These are phyloP conservation scores for Mortierella sp. DNA, from an alignment of 371 early-diverging fungal genomes.

Conservation along the genomic window DNA sequence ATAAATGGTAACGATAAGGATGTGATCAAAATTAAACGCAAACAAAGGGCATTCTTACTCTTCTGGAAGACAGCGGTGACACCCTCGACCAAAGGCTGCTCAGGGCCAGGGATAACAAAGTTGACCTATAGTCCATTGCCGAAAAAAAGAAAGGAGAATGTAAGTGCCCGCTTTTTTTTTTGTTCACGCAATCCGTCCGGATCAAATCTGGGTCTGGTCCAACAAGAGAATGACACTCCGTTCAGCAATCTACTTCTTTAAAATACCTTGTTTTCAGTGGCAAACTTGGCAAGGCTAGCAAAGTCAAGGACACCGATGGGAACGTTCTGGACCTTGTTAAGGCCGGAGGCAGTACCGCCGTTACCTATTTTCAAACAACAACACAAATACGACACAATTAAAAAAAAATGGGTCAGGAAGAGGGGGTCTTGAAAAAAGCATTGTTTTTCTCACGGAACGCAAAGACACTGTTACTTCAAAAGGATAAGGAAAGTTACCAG, in stretches of 20 bases:
- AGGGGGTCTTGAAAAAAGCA: neutral
- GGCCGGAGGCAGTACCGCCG: slow-evolving; percentile 88
- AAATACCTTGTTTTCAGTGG: slow-evolving; percentile 81
- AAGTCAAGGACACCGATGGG: slow-evolving; percentile 82
- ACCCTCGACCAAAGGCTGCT: slow-evolving; percentile 97
- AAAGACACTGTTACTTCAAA: neutral
- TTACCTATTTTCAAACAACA: slow-evolving; percentile 75
- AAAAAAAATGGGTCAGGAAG: neutral
- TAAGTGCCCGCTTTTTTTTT: neutral
- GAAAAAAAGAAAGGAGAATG: neutral
- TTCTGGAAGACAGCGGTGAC: slow-evolving; percentile 87
- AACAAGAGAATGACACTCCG: neutral
- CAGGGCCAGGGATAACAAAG: slow-evolving; percentile 96
- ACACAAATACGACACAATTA: neutral
- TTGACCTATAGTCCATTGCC: slow-evolving; percentile 62
- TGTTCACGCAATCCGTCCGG: neutral
- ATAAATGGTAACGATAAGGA: neutral
- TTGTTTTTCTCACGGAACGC: slow-evolving; percentile 1
- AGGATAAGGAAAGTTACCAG: slow-evolving; percentile 69
- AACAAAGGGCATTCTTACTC: slow-evolving; percentile 61
- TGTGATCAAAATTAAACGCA: too few species aligned
- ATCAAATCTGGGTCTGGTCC: neutral
- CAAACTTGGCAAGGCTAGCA: slow-evolving; percentile 83
- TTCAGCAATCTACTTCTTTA: neutral
- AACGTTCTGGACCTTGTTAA: slow-evolving; percentile 86